A percentile compares a stretch with the other conserved stretches of the same genome.
phyloP scores from a whole-genome alignment of 257 asterid species.

The Salvia splendens region DNA sequence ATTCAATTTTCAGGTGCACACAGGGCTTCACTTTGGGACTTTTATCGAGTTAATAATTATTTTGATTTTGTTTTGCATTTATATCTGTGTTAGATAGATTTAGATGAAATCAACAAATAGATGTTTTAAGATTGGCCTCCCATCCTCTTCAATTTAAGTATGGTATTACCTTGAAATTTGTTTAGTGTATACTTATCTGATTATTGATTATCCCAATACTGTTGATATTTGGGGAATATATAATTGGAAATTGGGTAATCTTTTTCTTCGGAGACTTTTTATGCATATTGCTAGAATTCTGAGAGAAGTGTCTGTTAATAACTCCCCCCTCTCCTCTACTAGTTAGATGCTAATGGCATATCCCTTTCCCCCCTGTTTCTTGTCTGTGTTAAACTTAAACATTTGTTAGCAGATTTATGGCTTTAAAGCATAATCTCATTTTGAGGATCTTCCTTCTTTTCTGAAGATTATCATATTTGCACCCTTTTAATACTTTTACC shows the following conservation, averaged over 20 bases:
- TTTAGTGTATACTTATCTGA: not conserved
- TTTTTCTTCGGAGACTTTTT: not conserved
- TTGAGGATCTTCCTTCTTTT: not conserved
- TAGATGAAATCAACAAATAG: not conserved
- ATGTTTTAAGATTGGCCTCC: not conserved
- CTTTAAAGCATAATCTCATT: not conserved
- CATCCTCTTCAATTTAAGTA: not conserved
- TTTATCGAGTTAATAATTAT: not conserved
- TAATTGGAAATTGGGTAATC: not conserved
- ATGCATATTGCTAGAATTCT: slow-evolving; percentile 11
- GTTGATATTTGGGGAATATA: slow-evolving; percentile 2
- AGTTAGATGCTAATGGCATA: not conserved
- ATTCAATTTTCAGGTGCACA: slow-evolving; percentile 59
- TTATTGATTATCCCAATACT: not conserved
- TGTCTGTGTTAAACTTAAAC: not conserved
- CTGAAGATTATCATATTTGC: slow-evolving; percentile 11
- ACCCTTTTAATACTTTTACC: too few relatives aligned
- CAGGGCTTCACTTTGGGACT: too few relatives aligned
- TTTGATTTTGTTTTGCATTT: not conserved
- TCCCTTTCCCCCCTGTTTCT: not conserved
- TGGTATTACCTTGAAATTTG: not conserved
- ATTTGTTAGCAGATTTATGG: not conserved
- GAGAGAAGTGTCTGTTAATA: slow-evolving; percentile 17
- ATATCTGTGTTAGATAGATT: not conserved
- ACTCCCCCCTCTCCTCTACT: not conserved